These are phyloP conservation scores for Colletotrichum sp. DNA, from an alignment of 2,329 filamentous ascomycete species.

Conservation along the genomic window DNA sequence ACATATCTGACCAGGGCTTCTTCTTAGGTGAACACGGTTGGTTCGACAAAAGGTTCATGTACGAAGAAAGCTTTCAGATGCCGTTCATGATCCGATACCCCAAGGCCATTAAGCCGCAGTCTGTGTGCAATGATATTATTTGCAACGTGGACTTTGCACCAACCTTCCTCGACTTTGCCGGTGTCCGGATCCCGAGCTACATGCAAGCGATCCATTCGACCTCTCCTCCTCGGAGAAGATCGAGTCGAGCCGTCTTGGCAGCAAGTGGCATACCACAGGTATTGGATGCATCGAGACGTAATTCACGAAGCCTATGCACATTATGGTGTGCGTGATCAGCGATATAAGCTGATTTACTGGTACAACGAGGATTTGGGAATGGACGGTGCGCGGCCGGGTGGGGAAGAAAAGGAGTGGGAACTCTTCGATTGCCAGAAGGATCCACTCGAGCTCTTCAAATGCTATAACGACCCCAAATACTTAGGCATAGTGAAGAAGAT, in stretches of 20 bases:
- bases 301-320: constrained; percentile 57
- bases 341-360: constrained; percentile 63
- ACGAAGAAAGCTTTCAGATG: constrained; percentile 64
- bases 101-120: constrained; percentile 38
- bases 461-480: constrained; percentile 44
- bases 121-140: constrained; percentile 52
- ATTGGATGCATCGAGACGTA: constrained; percentile 60
- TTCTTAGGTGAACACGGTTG: constrained; percentile 62
- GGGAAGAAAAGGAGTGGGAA: constrained; percentile 55
- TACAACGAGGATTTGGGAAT: constrained; percentile 57
- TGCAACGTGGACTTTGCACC: constrained; percentile 60
- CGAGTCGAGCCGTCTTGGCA: constrained; percentile 48
- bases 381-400: constrained; percentile 45
- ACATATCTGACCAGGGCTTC: constrained; percentile 60
- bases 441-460: constrained; percentile 53
- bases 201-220: constrained; percentile 53
- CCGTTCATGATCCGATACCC: constrained; percentile 56
- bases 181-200: constrained; percentile 45
- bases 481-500: constrained; percentile 40
- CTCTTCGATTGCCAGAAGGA: constrained; percentile 57
- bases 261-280: constrained; percentile 58
- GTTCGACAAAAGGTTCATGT: constrained; percentile 65
- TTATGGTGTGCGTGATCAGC: constrained; percentile 55
- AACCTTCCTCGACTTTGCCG: constrained; percentile 52
- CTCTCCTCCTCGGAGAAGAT: constrained; percentile 31